These are phyloP conservation scores for Cicer bijugum DNA, from an alignment of 306 rosid species.

Conservation along the genomic window DNA sequence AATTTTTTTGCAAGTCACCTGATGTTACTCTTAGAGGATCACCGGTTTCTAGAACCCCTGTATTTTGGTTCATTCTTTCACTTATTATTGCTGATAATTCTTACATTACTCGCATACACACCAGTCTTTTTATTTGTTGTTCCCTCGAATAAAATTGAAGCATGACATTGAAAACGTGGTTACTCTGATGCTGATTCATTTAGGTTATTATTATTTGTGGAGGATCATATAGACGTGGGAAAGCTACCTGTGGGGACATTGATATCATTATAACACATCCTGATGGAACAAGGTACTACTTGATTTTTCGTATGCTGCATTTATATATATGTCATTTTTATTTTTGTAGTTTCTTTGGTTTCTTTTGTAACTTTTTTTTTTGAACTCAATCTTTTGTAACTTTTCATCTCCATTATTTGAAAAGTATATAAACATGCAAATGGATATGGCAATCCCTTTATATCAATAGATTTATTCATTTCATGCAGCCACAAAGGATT, in stretches of 20 bases:
- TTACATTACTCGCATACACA: slow-evolving; percentile 28
- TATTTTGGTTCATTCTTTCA: slow-evolving; percentile 32
- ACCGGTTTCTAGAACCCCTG: slow-evolving; percentile 17
- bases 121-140: slow-evolving; percentile 1
- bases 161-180: slow-evolving; percentile 24
- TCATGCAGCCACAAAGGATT: slow-evolving; percentile 84
- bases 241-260: slow-evolving; percentile 92
- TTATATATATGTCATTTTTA: background rate
- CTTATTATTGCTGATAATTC: slow-evolving; percentile 27
- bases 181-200: slow-evolving; percentile 28
- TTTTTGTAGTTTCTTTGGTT: slow-evolving; percentile 4
- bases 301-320: slow-evolving; percentile 27
- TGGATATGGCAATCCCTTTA: background rate
- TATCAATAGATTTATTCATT: slow-evolving; percentile 42
- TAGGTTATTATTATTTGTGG: slow-evolving; percentile 83
- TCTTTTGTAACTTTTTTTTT: background rate
- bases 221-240: slow-evolving; percentile 93
- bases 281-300: slow-evolving; percentile 76
- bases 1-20: background rate
- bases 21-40: slow-evolving; percentile 26
- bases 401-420: slow-evolving; percentile 9
- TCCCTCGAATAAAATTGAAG: slow-evolving; percentile 13
- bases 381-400: background rate
- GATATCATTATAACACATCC: slow-evolving; percentile 90
- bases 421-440: background rate